These are phyloP conservation scores for Tuctoria greenei DNA, from an alignment of 176 grass and related monocot species.

Conservation along the genomic window DNA sequence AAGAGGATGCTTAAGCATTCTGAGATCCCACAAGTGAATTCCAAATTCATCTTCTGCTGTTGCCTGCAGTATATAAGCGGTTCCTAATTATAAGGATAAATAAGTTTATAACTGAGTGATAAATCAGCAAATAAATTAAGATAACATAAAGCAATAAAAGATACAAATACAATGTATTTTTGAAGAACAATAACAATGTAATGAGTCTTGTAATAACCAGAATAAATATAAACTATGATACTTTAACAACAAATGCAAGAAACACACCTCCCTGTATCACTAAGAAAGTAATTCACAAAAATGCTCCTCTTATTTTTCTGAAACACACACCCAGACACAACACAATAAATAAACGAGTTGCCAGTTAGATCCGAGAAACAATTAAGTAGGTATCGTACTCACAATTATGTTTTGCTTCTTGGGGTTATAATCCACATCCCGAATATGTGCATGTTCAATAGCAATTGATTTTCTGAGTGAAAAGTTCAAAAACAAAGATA, in stretches of 20 bases:
- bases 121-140: conserved; percentile 15
- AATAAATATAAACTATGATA: not conserved
- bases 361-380: conserved; percentile 28
- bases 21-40: conserved; percentile 92
- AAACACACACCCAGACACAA: not conserved
- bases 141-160: not conserved
- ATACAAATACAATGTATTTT: conserved; percentile 1
- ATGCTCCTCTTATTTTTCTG: not conserved
- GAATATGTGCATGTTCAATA: conserved; percentile 84
- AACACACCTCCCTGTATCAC: not conserved
- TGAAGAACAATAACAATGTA: conserved; percentile 16
- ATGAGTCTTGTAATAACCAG: conserved; percentile 1
- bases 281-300: conserved; percentile 10
- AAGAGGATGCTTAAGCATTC: conserved; percentile 77
- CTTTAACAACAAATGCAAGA: conserved; percentile 17
- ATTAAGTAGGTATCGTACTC: conserved; percentile 44
- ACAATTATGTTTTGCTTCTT: conserved; percentile 92
- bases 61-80: conserved; percentile 52
- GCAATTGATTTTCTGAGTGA: conserved; percentile 60
- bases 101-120: conserved; percentile 27
- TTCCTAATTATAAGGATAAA: not conserved
- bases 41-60: conserved; percentile 98
- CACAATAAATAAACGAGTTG: conserved; percentile 9
- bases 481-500: conserved; percentile 33
- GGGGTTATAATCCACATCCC: conserved; percentile 93